Evolutionary conservation across 2,329 filamentous ascomycete species (phyloP).

Genomic region (Aureobasidium leucospermi): DNA sequence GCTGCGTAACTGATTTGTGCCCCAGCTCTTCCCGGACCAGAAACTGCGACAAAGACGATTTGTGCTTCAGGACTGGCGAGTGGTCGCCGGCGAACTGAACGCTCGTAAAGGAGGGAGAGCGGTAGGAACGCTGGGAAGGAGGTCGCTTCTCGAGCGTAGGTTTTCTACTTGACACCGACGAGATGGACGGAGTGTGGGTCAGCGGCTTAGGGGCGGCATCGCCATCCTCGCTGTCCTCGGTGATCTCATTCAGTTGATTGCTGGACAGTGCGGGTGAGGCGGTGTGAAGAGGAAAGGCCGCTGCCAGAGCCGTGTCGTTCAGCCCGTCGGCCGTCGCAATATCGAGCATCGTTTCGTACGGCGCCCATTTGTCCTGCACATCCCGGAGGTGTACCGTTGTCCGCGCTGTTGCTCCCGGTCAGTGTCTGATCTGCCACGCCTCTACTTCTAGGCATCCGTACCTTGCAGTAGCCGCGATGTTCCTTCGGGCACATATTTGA

Average conservation of each 20-base stretch:
- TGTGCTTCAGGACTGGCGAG: slow-evolving; percentile 16
- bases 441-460: slow-evolving; percentile 37
- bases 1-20: slow-evolving; percentile 20
- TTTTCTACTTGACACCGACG: not conserved
- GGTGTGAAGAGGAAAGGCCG: slow-evolving; percentile 82
- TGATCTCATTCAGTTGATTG: slow-evolving; percentile 66
- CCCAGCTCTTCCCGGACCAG: slow-evolving; percentile 24
- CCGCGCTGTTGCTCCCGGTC: slow-evolving; percentile 53
- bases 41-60: slow-evolving; percentile 25
- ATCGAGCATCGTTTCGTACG: slow-evolving; percentile 77
- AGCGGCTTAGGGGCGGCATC: not conserved
- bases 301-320: slow-evolving; percentile 78
- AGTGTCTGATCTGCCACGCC: not conserved
- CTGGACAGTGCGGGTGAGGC: slow-evolving; percentile 82
- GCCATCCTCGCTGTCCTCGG: slow-evolving; percentile 70
- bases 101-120: not conserved
- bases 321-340: slow-evolving; percentile 70
- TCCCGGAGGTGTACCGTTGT: slow-evolving; percentile 64
- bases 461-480: slow-evolving; percentile 90
- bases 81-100: not conserved
- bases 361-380: slow-evolving; percentile 62
- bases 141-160: slow-evolving; percentile 2
- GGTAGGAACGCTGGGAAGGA: slow-evolving; percentile 3
- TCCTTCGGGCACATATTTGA: slow-evolving; percentile 87
- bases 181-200: not conserved